A percentile compares a stretch with the other conserved stretches of the same genome.
phyloP scores from a whole-genome alignment of 352 stramenopile species.

The Globisporangium nunn region DNA sequence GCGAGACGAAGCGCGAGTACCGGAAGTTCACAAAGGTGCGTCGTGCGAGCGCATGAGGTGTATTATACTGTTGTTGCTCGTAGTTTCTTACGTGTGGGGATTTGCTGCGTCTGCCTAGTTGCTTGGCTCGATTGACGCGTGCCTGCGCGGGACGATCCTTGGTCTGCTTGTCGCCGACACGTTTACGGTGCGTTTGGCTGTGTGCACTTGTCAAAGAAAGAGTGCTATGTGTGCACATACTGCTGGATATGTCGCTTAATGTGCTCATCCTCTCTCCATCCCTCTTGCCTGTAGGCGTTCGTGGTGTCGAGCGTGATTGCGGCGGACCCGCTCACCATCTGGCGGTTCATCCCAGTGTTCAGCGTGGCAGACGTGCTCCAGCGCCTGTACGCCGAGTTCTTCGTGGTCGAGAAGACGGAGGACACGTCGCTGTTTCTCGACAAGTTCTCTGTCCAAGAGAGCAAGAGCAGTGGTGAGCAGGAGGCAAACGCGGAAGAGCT shows the following conservation, averaged over 20 bases:
- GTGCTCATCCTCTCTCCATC: background rate
- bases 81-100: background rate
- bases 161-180: constrained; percentile 80
- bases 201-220: no score
- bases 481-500: constrained; percentile 3
- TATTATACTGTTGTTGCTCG: background rate
- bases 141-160: constrained; percentile 72
- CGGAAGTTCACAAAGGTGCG: constrained; percentile 82
- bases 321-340: constrained; percentile 51
- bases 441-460: constrained; percentile 36
- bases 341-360: constrained; percentile 77
- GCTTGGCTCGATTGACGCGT: constrained; percentile 78
- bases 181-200: constrained; percentile 37
- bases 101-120: constrained; percentile 26
- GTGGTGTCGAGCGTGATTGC: constrained; percentile 79
- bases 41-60: background rate
- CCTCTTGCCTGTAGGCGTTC: constrained; percentile 46
- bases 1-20: constrained; percentile 81
- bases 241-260: background rate
- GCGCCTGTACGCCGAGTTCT: constrained; percentile 70
- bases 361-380: constrained; percentile 73
- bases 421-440: constrained; percentile 63
- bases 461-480: constrained; percentile 3
- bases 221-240: background rate
- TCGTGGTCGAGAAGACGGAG: constrained; percentile 47